These are phyloP conservation scores for Halophytophthora batemanensis DNA, from an alignment of 352 stramenopile genomes.

Conservation along the genomic window DNA sequence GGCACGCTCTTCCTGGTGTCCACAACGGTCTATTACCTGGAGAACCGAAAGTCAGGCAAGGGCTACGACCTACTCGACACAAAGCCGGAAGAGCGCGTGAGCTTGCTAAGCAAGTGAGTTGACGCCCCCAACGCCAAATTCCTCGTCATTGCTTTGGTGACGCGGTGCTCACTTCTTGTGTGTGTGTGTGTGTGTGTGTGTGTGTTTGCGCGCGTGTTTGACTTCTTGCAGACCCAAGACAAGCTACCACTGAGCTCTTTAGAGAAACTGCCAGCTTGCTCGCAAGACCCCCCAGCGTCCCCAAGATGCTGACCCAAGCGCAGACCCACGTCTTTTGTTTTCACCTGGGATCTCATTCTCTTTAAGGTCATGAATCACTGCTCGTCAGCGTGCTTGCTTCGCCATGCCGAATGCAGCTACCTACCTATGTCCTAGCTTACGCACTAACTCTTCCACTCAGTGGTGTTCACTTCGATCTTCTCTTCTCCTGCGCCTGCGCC, in stretches of 20 bases:
- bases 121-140: too few species aligned
- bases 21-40: conserved; percentile 63
- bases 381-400: too few species aligned
- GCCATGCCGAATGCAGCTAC: too few species aligned
- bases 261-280: not conserved
- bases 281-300: not conserved
- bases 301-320: not conserved
- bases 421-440: too few species aligned
- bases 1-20: conserved; percentile 68
- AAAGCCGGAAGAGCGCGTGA: conserved; percentile 57
- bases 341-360: too few species aligned
- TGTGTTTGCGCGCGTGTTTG: not conserved
- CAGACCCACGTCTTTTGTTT: too few species aligned
- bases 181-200: not conserved
- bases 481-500: too few species aligned
- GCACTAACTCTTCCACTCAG: too few species aligned
- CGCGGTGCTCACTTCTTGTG: not conserved
- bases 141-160: not conserved
- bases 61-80: conserved; percentile 43
- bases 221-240: conserved; percentile 20
- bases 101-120: conserved; percentile 53
- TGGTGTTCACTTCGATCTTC: too few species aligned
- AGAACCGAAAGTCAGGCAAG: conserved; percentile 49
- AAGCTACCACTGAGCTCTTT: conserved; percentile 25
- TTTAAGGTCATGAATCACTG: too few species aligned